Evolutionary conservation across 805 yeast species (phyloP), one percentile per base, ranked within the genome.

Genomic region (Millerago galiae): DNA sequence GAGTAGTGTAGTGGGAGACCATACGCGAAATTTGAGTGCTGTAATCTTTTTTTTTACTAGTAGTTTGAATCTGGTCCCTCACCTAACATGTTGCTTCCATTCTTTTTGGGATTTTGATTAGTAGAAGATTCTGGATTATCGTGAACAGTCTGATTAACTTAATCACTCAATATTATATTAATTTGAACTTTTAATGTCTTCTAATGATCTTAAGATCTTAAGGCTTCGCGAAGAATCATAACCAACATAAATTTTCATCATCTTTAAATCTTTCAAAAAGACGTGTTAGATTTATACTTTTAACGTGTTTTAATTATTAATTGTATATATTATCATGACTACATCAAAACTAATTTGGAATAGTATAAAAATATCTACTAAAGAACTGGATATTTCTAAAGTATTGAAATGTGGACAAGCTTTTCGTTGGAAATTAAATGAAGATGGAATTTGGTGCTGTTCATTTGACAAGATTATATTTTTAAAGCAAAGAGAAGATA

Each of bases 331-430:
- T 27, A 27, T 10, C n/a, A 26, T 38, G 42, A 34, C 31, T 6
- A 28, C 29, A 5, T 21, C 34, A 5, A 29, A 33, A 15, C 44
- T 56, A 6, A 33, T 47, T 1, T 57, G 61, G 61, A 46, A 40
- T 16, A 37, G 41, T 1, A 10, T 55, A 11, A 36, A 35, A 13
- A 46, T 55, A 1, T 45, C 58, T 1, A 34, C 33, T 5, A 35
- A 62, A 37, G 93, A 86, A 50, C 65, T 85, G 1, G 62, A 72
- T n/a, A 61, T 87, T 4, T 61, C 78, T 4, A 75, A 77, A 32
- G 90, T 87, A 0, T 66, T 87, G 25, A 66, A 93, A 34, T 84
- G 95, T 55, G 96, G 96, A 1, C 96, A 87, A 63, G 80, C 95
- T 0, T 87, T 87, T 54, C 58, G 79, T 45, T 56, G 46, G 34